A percentile compares a stretch with the other conserved stretches of the same genome.
phyloP scores from a whole-genome alignment of 75 land plant species.

The Ceratopteris richardii region DNA sequence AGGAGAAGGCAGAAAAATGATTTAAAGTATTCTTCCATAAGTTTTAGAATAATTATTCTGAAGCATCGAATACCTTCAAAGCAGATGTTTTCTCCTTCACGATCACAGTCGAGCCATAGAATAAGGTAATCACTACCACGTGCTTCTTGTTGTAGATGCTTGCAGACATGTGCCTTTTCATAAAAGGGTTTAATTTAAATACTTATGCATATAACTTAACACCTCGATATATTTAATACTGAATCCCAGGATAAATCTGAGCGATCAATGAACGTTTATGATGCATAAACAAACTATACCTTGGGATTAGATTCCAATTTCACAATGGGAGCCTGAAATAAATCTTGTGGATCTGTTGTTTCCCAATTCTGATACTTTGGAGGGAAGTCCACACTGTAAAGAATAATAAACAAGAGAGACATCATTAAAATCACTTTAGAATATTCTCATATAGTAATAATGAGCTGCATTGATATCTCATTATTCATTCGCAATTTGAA shows the following conservation, averaged over 20 bases:
- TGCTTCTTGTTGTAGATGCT: conserved; percentile 89
- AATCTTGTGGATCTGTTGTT: conserved; percentile 72
- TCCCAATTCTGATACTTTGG: conserved; percentile 77
- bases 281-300: too few relatives aligned
- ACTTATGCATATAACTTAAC: too few relatives aligned
- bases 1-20: too few relatives aligned
- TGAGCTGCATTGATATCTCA: too few relatives aligned
- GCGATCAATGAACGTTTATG: too few relatives aligned
- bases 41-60: too few relatives aligned
- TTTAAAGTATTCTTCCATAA: too few relatives aligned
- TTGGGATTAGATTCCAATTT: conserved; percentile 88
- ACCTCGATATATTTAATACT: too few relatives aligned
- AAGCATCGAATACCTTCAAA: conserved; percentile 95
- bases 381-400: conserved; percentile 80
- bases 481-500: too few relatives aligned
- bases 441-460: too few relatives aligned
- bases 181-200: too few relatives aligned
- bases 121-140: conserved; percentile 71
- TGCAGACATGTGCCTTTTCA: conserved; percentile 72
- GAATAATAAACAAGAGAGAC: neutral
- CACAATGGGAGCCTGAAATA: conserved; percentile 71
- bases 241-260: too few relatives aligned
- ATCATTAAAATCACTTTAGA: neutral
- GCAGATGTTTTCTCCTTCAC: conserved; percentile 98
- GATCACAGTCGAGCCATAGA: conserved; percentile 95